These are phyloP conservation scores for Diplodia sapinea DNA, from an alignment of 2,329 filamentous ascomycete species.

Conservation along the genomic window DNA sequence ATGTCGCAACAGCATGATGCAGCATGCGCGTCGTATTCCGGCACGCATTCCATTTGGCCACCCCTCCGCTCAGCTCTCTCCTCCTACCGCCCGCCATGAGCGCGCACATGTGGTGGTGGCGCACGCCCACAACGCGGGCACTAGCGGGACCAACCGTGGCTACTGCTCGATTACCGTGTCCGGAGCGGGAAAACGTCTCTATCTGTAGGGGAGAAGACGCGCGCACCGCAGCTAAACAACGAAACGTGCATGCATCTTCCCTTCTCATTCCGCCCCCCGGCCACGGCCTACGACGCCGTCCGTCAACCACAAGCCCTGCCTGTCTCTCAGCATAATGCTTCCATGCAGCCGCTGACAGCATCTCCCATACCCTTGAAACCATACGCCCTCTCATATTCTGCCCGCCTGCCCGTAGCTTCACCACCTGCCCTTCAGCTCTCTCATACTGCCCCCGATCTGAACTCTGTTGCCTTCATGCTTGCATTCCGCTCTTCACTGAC, in stretches of 20 bases:
- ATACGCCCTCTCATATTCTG: not conserved
- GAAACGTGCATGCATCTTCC: not conserved
- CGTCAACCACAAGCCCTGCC: no score
- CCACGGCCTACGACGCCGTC: not conserved
- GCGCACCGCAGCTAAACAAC: not conserved
- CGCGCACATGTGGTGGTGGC: not conserved
- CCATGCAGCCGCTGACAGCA: not conserved
- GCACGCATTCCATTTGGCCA: not conserved
- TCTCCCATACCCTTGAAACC: not conserved
- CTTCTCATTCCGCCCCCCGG: not conserved
- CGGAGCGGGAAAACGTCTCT: not conserved
- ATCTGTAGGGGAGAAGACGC: not conserved
- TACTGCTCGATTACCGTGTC: not conserved
- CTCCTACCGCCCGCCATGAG: not conserved
- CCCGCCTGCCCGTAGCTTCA: no score
- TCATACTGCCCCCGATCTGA: not conserved
- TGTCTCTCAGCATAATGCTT: not conserved
- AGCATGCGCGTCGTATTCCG: not conserved
- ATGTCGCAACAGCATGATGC: not conserved
- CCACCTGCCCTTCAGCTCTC: not conserved
- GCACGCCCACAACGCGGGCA: not conserved
- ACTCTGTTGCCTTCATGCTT: no score
- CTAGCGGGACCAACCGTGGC: conserved; percentile 2
- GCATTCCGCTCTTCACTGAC: no score
- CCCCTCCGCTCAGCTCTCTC: not conserved